A percentile compares a stretch with the other conserved stretches of the same genome.
These are phyloP conservation scores for Ascochyta koolunga DNA, from an alignment of 2,329 filamentous ascomycete species.

Conservation along the genomic window DNA sequence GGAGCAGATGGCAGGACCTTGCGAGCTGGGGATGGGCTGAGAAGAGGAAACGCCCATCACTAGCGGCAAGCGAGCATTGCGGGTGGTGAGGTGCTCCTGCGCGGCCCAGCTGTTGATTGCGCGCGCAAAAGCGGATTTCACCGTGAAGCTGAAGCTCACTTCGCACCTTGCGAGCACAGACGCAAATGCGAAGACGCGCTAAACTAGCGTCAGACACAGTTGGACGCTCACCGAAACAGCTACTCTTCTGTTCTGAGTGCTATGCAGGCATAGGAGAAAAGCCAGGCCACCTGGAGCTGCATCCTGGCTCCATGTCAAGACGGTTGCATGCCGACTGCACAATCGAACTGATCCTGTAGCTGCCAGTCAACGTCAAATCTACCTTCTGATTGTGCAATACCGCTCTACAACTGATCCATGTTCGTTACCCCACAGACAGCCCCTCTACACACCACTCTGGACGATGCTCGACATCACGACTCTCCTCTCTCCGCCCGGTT, in stretches of 20 bases:
- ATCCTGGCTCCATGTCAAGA: too few relatives aligned
- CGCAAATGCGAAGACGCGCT: neutral
- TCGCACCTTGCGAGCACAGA: neutral
- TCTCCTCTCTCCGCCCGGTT: neutral
- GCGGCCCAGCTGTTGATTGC: neutral
- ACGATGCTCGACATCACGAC: conserved; percentile 13
- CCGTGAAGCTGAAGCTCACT: conserved; percentile 8
- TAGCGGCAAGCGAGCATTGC: neutral
- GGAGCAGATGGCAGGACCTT: neutral
- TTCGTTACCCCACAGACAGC: neutral
- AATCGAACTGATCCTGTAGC: too few relatives aligned
- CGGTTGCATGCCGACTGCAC: too few relatives aligned
- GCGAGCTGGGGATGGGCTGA: conserved; percentile 18
- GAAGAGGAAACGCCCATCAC: conserved; percentile 27
- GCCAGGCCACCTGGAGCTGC: too few relatives aligned
- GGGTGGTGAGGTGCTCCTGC: neutral
- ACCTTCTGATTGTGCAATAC: neutral
- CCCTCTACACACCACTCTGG: neutral
- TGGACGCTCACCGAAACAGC: neutral
- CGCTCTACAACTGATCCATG: neutral
- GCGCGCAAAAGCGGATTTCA: neutral
- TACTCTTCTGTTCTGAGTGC: too few relatives aligned
- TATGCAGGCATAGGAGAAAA: too few relatives aligned
- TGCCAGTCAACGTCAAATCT: neutral
- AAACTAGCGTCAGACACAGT: neutral